Conservation (phyloP, 257 asterid genomes). For the Penstemon newberryi region DNA sequence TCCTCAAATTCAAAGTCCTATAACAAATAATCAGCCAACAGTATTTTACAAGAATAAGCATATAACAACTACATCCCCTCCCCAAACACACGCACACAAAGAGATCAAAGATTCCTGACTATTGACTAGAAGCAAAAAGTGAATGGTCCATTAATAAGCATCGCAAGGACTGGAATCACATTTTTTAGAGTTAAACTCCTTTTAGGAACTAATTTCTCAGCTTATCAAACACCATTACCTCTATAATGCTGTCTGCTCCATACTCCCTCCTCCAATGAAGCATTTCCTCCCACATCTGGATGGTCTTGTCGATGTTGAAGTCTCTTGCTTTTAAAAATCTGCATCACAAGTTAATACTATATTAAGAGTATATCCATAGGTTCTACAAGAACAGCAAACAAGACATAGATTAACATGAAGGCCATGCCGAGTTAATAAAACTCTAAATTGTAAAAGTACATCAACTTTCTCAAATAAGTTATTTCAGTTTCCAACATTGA, state of each 20-base stretch:
- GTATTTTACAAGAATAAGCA: constrained; percentile 4
- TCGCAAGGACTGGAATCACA: background rate
- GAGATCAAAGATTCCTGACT: no score
- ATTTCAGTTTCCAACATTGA: no score
- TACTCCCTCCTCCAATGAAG: constrained; percentile 84
- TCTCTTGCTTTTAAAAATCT: constrained; percentile 94
- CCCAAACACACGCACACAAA: no score
- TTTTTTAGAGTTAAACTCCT: constrained; percentile 17
- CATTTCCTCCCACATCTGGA: constrained; percentile 96
- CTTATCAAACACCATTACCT: constrained; percentile 48
- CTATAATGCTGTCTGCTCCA: constrained; percentile 86
- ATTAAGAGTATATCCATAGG: constrained; percentile 14
- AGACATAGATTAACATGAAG: background rate
- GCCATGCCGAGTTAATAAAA: no score
- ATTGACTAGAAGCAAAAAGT: background rate
- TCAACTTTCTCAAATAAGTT: no score
- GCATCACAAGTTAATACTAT: constrained; percentile 24
- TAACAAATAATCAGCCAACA: constrained; percentile 28
- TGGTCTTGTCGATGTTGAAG: constrained; percentile 60
- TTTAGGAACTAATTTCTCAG: constrained; percentile 16
- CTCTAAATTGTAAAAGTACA: no score
- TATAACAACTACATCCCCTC: no score
- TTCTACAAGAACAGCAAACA: constrained; percentile 9
- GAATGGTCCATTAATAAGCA: constrained; percentile 3
- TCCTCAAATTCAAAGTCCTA: constrained; percentile 86